phyloP scores from a whole-genome alignment of 208 protist species.

The Acanthamoeba castellanii region DNA sequence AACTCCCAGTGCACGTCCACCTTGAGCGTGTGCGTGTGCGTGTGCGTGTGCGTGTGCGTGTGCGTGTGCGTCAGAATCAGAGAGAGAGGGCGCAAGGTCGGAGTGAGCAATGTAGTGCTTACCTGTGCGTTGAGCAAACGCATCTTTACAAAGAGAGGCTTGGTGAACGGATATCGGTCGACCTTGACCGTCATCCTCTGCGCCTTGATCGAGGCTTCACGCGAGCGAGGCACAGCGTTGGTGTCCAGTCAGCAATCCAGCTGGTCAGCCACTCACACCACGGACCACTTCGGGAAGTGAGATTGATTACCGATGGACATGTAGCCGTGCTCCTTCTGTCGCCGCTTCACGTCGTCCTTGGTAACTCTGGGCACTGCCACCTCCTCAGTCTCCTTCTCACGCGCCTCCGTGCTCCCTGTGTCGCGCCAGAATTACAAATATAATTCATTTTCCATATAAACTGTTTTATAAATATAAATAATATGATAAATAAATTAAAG shows the following conservation, averaged over 20 bases:
- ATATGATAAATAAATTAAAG: background rate
- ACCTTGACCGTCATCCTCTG: slow-evolving; percentile 42
- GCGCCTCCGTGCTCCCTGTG: background rate
- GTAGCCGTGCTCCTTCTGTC: slow-evolving; percentile 31
- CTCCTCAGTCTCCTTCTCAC: slow-evolving; percentile 1
- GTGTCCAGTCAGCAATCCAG: background rate
- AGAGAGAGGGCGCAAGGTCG: background rate
- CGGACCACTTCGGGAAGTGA: background rate
- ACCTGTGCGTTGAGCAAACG: slow-evolving; percentile 46
- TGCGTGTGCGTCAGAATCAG: background rate
- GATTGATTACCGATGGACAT: background rate
- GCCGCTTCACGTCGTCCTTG: slow-evolving; percentile 10
- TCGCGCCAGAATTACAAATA: background rate
- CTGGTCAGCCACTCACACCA: background rate
- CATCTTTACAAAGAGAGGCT: slow-evolving; percentile 16
- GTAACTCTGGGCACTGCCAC: background rate
- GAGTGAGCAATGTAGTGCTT: background rate
- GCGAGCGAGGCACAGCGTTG: background rate
- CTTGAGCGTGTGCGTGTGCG: background rate
- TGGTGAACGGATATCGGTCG: slow-evolving; percentile 30
- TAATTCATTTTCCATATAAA: background rate
- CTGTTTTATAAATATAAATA: background rate
- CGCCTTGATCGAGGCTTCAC: slow-evolving; percentile 37
- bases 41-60: background rate
- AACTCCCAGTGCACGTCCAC: slow-evolving; percentile 51